Evolutionary conservation across 139 green algal genomes (phyloP).

Genomic region (Gonium pectorale): DNA sequence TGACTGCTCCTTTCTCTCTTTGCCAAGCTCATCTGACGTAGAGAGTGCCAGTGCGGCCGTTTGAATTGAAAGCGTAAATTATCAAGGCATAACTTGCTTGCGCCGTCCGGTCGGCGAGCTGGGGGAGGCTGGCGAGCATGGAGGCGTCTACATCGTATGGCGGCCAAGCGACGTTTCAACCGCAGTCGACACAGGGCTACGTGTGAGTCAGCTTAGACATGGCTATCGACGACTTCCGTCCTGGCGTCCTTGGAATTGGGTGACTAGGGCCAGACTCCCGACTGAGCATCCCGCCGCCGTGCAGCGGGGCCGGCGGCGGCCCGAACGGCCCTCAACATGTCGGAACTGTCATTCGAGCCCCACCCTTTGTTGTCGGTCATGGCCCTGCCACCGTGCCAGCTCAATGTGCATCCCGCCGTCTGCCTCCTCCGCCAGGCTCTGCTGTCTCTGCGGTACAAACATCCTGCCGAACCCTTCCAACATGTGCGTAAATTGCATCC

Average conservation of each 20-base stretch:
- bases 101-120: too few species aligned
- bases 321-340: neutral
- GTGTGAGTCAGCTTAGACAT: slow-evolving; percentile 70
- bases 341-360: too few species aligned
- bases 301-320: too few species aligned
- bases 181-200: slow-evolving; percentile 76
- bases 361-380: too few species aligned
- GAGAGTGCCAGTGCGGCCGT: too few species aligned
- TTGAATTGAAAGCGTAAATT: too few species aligned
- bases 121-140: too few species aligned
- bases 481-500: slow-evolving; percentile 99
- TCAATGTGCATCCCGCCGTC: too few species aligned
- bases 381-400: too few species aligned
- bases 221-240: neutral
- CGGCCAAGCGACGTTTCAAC: slow-evolving; percentile 57
- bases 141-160: slow-evolving; percentile 23
- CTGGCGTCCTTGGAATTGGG: neutral
- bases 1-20: too few species aligned
- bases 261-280: neutral
- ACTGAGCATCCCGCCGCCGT: neutral
- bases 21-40: too few species aligned
- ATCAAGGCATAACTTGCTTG: neutral
- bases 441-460: slow-evolving; percentile 93
- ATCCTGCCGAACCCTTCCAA: slow-evolving; percentile 96
- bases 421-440: slow-evolving; percentile 68